Base-by-base conservation (phyloP, 164 flowering plant genomes). In the Aristolochia californica region DNA sequence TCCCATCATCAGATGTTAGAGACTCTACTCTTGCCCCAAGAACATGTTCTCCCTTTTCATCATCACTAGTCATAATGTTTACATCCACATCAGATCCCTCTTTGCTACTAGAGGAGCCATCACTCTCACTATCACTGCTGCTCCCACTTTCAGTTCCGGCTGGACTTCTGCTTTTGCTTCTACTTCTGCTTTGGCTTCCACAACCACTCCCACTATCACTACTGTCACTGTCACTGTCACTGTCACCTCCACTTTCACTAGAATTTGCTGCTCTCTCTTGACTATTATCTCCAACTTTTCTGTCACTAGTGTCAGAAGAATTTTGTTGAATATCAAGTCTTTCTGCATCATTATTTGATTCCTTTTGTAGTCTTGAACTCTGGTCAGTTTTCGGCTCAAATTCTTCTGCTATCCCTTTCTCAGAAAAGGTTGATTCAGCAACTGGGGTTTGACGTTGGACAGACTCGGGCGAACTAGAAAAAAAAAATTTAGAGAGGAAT, bases 61-160 rank as follows among this genome's bases (percentile, higher is more conserved):
- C 96, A 50, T 86, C 97, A 67, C 89, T 78, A 23, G 78, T 68
- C 81, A 90, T 81, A 18, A 94, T 94, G 72, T 94, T 93, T 43
- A 94, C 93, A 59, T 94, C 96, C 72, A 76, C 91, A 69, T 94
- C 99, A 59, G 96, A 86, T 7, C 81, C 93, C 73, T 90, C 84
- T 74, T 88, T 84, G 74, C 96, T 86, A 70, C 83, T 85, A 48
- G 87, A 77, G 62, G 96, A 80, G 55, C 75, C 83, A 76, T 89
- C 99, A 68, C 84, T 83, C 47, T 87, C 97, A 71, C 93, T 90
- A 57, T 85, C 95, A 68, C 95, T 93, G 70, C 88, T 81, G 70
- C 88, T 84, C 30, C 78, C 85, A 65, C 86, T 83, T 26, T 74
- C 79, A 70, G 79, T 80, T 59, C 83, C 84, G 1, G 67, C 91